These are phyloP conservation scores for Prototheca cutis DNA, from an alignment of 163 green algal genomes.

Conservation along the genomic window DNA sequence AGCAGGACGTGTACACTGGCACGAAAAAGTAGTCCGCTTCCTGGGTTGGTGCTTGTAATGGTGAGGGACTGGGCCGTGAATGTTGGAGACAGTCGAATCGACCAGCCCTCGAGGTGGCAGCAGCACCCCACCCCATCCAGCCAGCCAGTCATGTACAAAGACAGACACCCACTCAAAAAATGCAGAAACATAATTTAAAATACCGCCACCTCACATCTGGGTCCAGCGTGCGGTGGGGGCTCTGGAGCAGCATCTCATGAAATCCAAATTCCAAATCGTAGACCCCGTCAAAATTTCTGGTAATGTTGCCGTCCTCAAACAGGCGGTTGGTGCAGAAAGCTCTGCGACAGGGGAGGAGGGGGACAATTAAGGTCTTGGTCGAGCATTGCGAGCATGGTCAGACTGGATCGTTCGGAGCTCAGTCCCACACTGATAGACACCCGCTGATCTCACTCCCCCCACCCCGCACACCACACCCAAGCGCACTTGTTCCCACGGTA, in stretches of 20 bases:
- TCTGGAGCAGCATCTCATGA: slow-evolving; percentile 57
- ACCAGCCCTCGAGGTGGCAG: neutral
- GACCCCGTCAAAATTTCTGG: slow-evolving; percentile 29
- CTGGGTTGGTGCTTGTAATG: slow-evolving; percentile 2
- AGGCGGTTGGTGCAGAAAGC: neutral
- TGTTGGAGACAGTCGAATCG: neutral
- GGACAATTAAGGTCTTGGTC: neutral
- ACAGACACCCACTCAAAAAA: no score
- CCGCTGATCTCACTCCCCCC: neutral
- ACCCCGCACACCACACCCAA: neutral
- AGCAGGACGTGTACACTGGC: slow-evolving; percentile 43
- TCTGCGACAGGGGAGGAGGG: neutral
- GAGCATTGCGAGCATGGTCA: no score
- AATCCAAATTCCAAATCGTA: slow-evolving; percentile 46
- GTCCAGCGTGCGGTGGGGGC: slow-evolving; percentile 57
- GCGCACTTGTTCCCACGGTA: neutral
- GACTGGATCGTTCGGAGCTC: no score
- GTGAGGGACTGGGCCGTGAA: no score
- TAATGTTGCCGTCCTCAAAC: slow-evolving; percentile 6
- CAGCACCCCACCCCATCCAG: neutral
- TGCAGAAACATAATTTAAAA: no score
- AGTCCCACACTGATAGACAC: no score
- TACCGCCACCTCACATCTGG: slow-evolving; percentile 45
- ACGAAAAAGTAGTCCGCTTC: slow-evolving; percentile 69
- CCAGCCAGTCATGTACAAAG: no score